Percentiles rank a stretch among this genome's conserved stretches.
phyloP scores from a whole-genome alignment of 805 yeast genomes.

The Starmerella powellii region DNA sequence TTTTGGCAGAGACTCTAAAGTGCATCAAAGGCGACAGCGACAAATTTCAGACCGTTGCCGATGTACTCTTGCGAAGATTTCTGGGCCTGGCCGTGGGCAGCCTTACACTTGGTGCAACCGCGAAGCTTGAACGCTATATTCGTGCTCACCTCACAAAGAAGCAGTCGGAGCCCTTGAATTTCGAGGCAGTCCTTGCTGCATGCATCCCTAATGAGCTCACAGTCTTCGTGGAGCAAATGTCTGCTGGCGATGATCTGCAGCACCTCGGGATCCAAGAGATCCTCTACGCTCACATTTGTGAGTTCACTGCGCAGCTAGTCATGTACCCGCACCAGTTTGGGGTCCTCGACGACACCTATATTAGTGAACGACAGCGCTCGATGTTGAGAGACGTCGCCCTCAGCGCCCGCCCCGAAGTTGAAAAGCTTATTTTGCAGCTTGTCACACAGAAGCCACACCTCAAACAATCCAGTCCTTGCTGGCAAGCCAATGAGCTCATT shows the following conservation, averaged over 20 bases:
- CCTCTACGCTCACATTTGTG: neutral
- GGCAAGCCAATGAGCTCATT: conserved; percentile 22
- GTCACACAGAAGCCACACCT: neutral
- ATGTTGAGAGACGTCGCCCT: neutral
- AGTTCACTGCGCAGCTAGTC: conserved; percentile 2
- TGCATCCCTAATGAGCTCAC: conserved; percentile 7
- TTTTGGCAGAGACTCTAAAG: conserved; percentile 22
- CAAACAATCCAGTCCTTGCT: neutral
- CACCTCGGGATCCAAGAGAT: too few species aligned
- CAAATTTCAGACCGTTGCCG: neutral
- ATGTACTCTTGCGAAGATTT: conserved; percentile 4
- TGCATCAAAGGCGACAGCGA: neutral
- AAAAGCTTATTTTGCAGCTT: neutral
- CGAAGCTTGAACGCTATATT: conserved; percentile 13
- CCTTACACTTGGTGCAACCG: neutral
- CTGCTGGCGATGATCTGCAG: neutral
- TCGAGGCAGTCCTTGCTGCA: conserved; percentile 2
- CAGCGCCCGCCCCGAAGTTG: neutral
- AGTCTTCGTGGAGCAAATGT: neutral
- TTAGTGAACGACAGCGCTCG: conserved; percentile 1
- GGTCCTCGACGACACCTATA: conserved; percentile 4
- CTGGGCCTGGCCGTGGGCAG: conserved; percentile 9
- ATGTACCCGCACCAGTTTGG: conserved; percentile 11
- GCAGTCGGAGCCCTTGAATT: neutral
- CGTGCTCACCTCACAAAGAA: neutral